A percentile compares a stretch with the other conserved stretches of the same genome.
Conservation (phyloP, 148 eudicot genomes). For the Chenopodium formosanum region DNA sequence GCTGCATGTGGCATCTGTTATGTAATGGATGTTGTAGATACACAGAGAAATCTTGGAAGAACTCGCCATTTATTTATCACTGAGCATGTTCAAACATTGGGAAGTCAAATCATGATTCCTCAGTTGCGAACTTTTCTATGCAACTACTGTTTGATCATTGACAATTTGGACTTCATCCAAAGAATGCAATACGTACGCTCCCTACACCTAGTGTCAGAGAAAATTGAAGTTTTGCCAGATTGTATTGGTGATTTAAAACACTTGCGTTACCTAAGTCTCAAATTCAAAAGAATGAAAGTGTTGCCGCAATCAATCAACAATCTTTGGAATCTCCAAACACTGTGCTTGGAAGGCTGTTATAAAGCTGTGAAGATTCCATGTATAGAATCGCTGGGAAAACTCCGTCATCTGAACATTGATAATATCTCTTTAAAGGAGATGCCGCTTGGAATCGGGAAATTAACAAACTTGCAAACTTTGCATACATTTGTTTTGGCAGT, state of each 20-base stretch:
- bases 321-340: conserved; percentile 16
- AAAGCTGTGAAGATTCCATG: not conserved
- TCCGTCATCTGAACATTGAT: not conserved
- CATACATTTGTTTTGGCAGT: not conserved
- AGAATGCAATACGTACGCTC: not conserved
- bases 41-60: not conserved
- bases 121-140: not conserved
- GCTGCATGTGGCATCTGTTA: not conserved
- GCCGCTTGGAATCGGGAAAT: not conserved
- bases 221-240: not conserved
- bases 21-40: not conserved
- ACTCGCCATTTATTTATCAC: not conserved
- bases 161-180: not conserved
- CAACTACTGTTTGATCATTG: too few relatives aligned
- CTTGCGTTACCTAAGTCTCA: conserved; percentile 4
- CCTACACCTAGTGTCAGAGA: not conserved
- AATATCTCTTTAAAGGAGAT: not conserved
- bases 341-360: not conserved
- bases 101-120: not conserved
- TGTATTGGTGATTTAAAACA: conserved; percentile 10
- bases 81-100: not conserved
- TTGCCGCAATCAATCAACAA: conserved; percentile 1
- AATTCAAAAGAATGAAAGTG: not conserved
- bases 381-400: not conserved
- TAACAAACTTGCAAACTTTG: conserved; percentile 2